These are phyloP conservation scores for Podospora bellae-mahoneyi DNA, from an alignment of 495 filamentous ascomycete species.

Conservation along the genomic window DNA sequence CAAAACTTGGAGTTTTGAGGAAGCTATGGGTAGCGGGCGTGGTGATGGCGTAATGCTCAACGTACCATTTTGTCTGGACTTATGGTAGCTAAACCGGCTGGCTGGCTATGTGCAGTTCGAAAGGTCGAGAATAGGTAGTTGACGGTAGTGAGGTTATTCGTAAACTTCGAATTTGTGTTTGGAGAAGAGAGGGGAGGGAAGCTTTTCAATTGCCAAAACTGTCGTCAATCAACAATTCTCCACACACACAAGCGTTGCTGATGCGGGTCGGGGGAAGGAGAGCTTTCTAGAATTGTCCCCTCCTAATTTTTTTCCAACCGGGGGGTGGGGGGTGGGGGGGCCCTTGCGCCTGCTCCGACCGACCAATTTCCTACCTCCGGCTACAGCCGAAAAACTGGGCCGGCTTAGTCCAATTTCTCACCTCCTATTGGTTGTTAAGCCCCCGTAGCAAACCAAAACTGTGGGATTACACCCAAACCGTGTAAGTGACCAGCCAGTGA, in stretches of 20 bases:
- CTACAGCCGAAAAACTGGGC: neutral
- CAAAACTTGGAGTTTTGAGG: neutral
- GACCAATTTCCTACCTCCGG: neutral
- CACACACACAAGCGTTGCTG: too few species aligned
- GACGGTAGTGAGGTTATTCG: neutral
- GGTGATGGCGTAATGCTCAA: neutral
- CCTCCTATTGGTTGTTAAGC: neutral
- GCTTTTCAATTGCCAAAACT: neutral
- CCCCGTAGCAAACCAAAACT: neutral
- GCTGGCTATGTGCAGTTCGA: neutral
- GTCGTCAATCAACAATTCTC: too few species aligned
- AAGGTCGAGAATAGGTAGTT: neutral
- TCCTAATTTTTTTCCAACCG: neutral
- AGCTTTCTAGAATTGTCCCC: constrained; percentile 8
- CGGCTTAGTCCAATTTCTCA: neutral
- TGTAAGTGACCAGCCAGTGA: neutral
- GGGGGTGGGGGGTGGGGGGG: too few species aligned
- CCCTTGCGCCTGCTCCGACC: neutral
- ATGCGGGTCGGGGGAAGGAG: neutral
- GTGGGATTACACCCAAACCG: neutral
- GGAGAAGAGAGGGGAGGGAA: neutral
- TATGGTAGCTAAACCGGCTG: neutral
- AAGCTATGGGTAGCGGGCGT: neutral
- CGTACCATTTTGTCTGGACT: constrained; percentile 8
- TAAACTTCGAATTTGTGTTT: neutral